Evolutionary conservation across 305 asterid genomes (phyloP).

Genomic region (Rubia peregrina): DNA sequence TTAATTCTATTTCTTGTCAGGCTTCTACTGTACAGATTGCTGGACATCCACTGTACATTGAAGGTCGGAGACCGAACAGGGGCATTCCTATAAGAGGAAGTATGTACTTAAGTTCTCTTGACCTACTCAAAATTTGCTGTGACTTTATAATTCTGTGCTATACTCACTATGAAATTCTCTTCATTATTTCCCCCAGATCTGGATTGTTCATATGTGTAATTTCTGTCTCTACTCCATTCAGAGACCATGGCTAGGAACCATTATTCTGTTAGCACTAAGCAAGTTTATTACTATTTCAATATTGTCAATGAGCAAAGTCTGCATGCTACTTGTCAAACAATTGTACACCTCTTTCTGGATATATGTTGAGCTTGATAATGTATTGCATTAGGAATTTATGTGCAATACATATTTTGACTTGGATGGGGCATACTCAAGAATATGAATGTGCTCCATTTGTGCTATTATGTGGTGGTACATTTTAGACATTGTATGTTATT

Average conservation of each 20-base stretch:
- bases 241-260: neutral
- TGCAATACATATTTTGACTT: neutral
- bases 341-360: neutral
- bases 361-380: neutral
- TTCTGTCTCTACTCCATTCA: neutral
- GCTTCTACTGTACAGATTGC: conserved; percentile 76
- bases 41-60: conserved; percentile 70
- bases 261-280: neutral
- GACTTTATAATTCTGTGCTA: neutral
- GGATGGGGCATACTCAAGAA: neutral
- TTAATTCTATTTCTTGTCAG: conserved; percentile 27
- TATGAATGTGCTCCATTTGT: neutral
- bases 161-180: neutral
- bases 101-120: conserved; percentile 28
- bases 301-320: neutral
- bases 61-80: conserved; percentile 90
- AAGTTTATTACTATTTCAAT: neutral
- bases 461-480: neutral
- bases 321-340: neutral
- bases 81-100: conserved; percentile 64
- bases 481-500: neutral
- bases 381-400: neutral
- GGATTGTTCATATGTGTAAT: neutral
- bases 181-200: neutral
- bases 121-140: neutral